phyloP scores from a whole-genome alignment of 257 asterid genomes.

The Marsdenia floribunda region DNA sequence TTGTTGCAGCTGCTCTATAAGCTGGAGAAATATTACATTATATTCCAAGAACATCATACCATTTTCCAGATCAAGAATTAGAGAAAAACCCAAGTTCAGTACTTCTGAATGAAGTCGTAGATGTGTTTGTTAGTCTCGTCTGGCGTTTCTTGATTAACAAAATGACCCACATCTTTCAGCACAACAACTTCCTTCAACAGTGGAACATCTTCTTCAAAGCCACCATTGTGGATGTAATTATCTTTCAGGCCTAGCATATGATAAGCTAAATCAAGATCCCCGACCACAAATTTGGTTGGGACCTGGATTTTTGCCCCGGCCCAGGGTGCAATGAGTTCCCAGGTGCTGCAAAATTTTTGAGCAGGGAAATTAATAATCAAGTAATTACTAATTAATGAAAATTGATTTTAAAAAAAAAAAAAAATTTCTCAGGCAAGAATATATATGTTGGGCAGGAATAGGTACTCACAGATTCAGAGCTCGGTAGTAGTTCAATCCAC shows the following conservation, averaged over 20 bases:
- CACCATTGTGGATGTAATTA: conserved; percentile 7
- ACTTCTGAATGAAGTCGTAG: conserved; percentile 12
- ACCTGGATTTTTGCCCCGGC: conserved; percentile 12
- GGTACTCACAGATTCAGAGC: conserved; percentile 51
- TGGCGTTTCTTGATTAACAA: conserved; percentile 13
- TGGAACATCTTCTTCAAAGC: conserved; percentile 13
- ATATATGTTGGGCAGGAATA: background rate
- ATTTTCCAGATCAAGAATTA: background rate
- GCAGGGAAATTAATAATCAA: background rate
- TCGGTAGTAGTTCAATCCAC: conserved; percentile 58
- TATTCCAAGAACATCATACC: background rate
- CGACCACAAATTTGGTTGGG: conserved; percentile 13
- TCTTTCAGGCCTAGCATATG: conserved; percentile 12
- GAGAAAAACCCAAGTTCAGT: background rate
- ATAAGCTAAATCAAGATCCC: conserved; percentile 14
- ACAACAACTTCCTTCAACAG: conserved; percentile 12
- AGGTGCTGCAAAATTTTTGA: background rate
- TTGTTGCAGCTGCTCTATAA: background rate
- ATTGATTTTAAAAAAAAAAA: too few species aligned
- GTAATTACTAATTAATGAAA: too few species aligned
- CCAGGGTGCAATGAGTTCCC: conserved; percentile 20
- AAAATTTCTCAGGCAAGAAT: background rate
- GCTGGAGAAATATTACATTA: background rate
- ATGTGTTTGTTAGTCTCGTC: conserved; percentile 19
- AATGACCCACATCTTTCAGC: conserved; percentile 14